Evolutionary conservation across 371 early-diverging fungal species (phyloP).

Genomic region (Rhizopus sp.): DNA sequence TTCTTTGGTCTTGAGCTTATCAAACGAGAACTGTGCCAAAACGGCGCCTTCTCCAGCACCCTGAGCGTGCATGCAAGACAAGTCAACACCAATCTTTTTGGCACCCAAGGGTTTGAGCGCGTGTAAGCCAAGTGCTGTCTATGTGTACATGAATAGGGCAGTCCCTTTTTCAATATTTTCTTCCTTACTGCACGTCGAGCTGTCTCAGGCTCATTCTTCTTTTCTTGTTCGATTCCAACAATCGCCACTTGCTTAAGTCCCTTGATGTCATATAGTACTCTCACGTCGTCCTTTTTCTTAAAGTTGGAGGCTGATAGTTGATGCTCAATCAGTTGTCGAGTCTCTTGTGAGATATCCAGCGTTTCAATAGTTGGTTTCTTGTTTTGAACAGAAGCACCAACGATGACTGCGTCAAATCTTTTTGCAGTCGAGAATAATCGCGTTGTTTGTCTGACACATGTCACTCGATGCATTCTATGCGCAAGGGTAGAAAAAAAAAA

Average conservation of each 20-base stretch:
- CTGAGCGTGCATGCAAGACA: conserved; percentile 52
- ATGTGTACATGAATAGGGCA: not conserved
- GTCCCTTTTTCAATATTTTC: not conserved
- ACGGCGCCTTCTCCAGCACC: conserved; percentile 80
- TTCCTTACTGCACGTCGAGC: conserved; percentile 67
- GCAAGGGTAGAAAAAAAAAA: not conserved
- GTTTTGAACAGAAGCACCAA: conserved; percentile 38
- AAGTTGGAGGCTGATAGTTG: conserved; percentile 46
- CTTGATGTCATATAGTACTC: conserved; percentile 55
- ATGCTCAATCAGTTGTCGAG: conserved; percentile 31
- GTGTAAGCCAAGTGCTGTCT: conserved; percentile 17
- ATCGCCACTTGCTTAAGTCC: conserved; percentile 71
- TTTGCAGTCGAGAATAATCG: conserved; percentile 39
- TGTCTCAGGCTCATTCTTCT: conserved; percentile 42
- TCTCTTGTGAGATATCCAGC: conserved; percentile 30
- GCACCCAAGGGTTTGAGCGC: conserved; percentile 59
- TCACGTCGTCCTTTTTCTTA: conserved; percentile 61
- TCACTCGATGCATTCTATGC: conserved; percentile 10
- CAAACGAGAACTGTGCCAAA: conserved; percentile 67
- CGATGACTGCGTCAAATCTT: conserved; percentile 38
- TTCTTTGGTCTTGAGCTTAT: conserved; percentile 53
- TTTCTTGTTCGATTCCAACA: conserved; percentile 69
- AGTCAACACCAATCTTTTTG: conserved; percentile 60
- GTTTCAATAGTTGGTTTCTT: conserved; percentile 26
- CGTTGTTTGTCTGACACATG: not conserved